Percentiles rank a stretch among this genome's conserved stretches.
Evolutionary conservation across 768 basidiomycete species (phyloP).

Genomic region (Lanmaoa rubissima): DNA sequence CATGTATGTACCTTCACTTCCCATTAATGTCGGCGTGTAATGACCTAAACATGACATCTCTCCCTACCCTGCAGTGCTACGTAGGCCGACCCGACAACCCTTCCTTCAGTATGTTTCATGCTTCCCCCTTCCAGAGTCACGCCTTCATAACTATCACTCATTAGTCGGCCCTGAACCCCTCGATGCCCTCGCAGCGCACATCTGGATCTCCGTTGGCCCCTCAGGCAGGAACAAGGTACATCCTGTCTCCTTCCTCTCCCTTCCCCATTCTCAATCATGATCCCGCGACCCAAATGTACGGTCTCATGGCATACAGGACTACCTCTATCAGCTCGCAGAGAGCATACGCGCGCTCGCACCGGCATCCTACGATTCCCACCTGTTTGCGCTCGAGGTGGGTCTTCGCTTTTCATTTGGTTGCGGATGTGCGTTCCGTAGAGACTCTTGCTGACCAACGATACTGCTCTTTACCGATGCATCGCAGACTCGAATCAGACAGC

Average conservation of each 20-base stretch:
- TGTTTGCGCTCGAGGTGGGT: slow-evolving; percentile 73
- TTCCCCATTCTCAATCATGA: neutral
- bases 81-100: slow-evolving; percentile 86
- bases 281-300: neutral
- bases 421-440: neutral
- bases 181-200: slow-evolving; percentile 61
- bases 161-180: slow-evolving; percentile 83
- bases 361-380: slow-evolving; percentile 70
- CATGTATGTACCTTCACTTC: slow-evolving; percentile 39
- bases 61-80: slow-evolving; percentile 56
- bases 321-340: slow-evolving; percentile 74
- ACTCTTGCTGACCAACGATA: neutral
- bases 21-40: neutral
- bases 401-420: neutral
- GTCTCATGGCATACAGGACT: slow-evolving; percentile 55
- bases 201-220: slow-evolving; percentile 77
- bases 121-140: too few species aligned
- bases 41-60: neutral
- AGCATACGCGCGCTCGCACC: slow-evolving; percentile 75
- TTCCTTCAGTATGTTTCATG: slow-evolving; percentile 65
- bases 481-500: slow-evolving; percentile 11
- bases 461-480: neutral
- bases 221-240: slow-evolving; percentile 87
- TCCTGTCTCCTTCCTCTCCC: too few species aligned
- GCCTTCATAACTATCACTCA: neutral